Evolutionary conservation across 768 basidiomycete species (phyloP).

Genomic region (Lepiota subincarnata): DNA sequence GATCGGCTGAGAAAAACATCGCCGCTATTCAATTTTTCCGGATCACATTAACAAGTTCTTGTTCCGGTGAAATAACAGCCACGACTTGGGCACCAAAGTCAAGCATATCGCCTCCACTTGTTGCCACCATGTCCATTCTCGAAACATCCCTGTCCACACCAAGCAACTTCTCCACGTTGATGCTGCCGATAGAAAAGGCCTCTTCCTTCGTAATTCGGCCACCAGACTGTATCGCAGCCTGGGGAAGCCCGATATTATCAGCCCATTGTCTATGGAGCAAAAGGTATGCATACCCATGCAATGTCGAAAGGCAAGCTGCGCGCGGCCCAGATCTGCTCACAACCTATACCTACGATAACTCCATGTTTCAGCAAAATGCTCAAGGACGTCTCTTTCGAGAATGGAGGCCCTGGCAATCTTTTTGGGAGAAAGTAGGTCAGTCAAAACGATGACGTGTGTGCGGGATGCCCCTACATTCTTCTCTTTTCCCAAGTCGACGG

Average conservation of each 20-base stretch:
- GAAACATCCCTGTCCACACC: slow-evolving; percentile 30
- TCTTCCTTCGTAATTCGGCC: slow-evolving; percentile 36
- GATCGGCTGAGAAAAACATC: not conserved
- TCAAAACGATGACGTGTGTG: not conserved
- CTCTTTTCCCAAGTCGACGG: slow-evolving; percentile 68
- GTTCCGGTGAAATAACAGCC: slow-evolving; percentile 48
- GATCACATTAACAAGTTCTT: slow-evolving; percentile 34
- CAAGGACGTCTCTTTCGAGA: slow-evolving; percentile 53
- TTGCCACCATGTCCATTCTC: slow-evolving; percentile 54
- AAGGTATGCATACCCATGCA: slow-evolving; percentile 62
- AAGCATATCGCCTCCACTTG: slow-evolving; percentile 48
- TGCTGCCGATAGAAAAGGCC: slow-evolving; percentile 43
- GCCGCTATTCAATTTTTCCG: not conserved
- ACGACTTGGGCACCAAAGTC: slow-evolving; percentile 44
- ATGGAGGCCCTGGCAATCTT: slow-evolving; percentile 68
- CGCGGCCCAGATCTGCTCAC: slow-evolving; percentile 62
- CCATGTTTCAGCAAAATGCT: slow-evolving; percentile 59
- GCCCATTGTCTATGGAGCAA: not conserved
- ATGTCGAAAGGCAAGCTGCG: slow-evolving; percentile 77
- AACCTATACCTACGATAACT: slow-evolving; percentile 69
- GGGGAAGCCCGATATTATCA: not conserved
- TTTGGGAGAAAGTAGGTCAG: not conserved
- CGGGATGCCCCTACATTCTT: slow-evolving; percentile 46
- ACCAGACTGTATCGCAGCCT: slow-evolving; percentile 44
- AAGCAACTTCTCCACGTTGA: slow-evolving; percentile 38